These are phyloP conservation scores for Rhynchosporium secalis DNA, from an alignment of 2,329 filamentous ascomycete species.

Conservation along the genomic window DNA sequence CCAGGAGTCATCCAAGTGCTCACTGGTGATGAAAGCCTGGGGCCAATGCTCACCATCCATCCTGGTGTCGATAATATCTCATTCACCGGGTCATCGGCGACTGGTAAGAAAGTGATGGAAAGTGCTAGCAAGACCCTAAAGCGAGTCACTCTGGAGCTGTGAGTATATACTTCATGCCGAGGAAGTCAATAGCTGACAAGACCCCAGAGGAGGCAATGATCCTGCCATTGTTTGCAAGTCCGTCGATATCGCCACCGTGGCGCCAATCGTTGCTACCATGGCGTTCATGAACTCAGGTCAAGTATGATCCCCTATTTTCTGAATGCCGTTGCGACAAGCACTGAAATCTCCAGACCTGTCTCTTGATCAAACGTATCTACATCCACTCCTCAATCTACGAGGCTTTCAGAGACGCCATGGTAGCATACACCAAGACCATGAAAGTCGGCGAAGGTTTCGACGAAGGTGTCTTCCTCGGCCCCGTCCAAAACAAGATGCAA, in stretches of 20 bases:
- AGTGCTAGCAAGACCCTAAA: conserved; percentile 54
- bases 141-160: conserved; percentile 40
- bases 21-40: conserved; percentile 55
- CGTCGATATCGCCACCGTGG: conserved; percentile 49
- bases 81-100: conserved; percentile 57
- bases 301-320: background rate
- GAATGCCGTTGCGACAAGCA: background rate
- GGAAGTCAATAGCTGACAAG: background rate
- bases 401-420: conserved; percentile 50
- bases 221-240: conserved; percentile 56
- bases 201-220: conserved; percentile 49
- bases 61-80: conserved; percentile 56
- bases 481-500: conserved; percentile 65
- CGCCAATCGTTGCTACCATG: conserved; percentile 47
- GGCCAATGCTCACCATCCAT: conserved; percentile 54
- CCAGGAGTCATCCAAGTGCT: conserved; percentile 57
- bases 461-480: conserved; percentile 50
- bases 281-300: conserved; percentile 53
- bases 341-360: conserved; percentile 48
- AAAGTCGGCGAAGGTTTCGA: conserved; percentile 43
- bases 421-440: conserved; percentile 46
- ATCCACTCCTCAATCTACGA: conserved; percentile 62
- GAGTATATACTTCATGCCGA: background rate
- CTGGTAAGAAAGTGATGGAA: conserved; percentile 51
- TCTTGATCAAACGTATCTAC: conserved; percentile 59